phyloP scores from a whole-genome alignment of 2,329 filamentous ascomycete species.

The Rhexocercosporidium sp. region DNA sequence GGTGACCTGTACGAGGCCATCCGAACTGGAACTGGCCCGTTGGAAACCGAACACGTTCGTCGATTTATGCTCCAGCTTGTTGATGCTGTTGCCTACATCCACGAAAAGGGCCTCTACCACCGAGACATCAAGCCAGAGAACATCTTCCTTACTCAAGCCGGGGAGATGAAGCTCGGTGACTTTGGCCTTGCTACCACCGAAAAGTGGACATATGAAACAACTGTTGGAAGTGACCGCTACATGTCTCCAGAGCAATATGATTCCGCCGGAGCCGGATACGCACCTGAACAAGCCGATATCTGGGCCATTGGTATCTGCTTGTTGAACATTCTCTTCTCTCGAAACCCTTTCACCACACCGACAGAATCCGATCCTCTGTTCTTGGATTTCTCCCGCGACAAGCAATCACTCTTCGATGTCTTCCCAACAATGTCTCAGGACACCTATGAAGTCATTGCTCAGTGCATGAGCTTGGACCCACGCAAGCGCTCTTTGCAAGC shows the following conservation, averaged over 20 bases:
- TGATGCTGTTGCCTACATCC: slow-evolving; percentile 87
- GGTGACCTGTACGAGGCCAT: slow-evolving; percentile 98
- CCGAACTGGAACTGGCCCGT: slow-evolving; percentile 81
- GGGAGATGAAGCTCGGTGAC: slow-evolving; percentile 94
- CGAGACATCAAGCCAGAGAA: slow-evolving; percentile 99
- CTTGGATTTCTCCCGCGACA: slow-evolving; percentile 89
- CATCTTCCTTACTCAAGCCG: slow-evolving; percentile 88
- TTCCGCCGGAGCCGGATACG: slow-evolving; percentile 84
- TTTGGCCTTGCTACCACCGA: slow-evolving; percentile 92
- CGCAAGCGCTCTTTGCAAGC: slow-evolving; percentile 82
- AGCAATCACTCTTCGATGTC: slow-evolving; percentile 95
- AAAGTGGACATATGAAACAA: slow-evolving; percentile 88
- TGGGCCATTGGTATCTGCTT: slow-evolving; percentile 98
- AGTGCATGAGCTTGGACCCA: slow-evolving; percentile 91
- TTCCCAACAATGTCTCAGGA: slow-evolving; percentile 99
- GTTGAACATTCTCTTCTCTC: slow-evolving; percentile 94
- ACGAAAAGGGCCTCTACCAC: slow-evolving; percentile 89
- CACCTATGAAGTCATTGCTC: slow-evolving; percentile 89
- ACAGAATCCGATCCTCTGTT: slow-evolving; percentile 92
- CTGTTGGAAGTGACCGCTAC: slow-evolving; percentile 96
- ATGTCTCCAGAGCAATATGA: slow-evolving; percentile 99
- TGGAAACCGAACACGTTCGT: slow-evolving; percentile 95
- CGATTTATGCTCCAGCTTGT: slow-evolving; percentile 97
- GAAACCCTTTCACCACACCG: slow-evolving; percentile 93
- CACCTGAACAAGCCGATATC: slow-evolving; percentile 89